phyloP scores from a whole-genome alignment of 208 protist genomes.

The Angomonas deanei region DNA sequence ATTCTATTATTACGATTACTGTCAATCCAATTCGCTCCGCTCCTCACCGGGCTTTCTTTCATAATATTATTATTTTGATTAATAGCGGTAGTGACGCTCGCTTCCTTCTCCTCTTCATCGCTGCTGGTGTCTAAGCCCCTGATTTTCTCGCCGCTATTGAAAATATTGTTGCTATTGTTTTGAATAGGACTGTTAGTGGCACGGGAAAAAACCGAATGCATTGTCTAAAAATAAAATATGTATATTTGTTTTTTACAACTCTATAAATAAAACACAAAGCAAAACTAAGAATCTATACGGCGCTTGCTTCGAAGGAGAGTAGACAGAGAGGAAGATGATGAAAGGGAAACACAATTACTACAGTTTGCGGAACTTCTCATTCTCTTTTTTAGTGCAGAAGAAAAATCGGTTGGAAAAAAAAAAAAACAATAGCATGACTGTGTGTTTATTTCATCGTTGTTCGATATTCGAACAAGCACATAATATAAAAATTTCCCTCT shows the following conservation, averaged over 20 bases:
- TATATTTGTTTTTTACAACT: no score
- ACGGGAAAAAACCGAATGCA: not conserved
- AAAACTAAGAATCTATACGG: no score
- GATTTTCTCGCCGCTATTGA: not conserved
- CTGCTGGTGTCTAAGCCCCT: not conserved
- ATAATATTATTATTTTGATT: no score
- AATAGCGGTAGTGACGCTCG: no score
- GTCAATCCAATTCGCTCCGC: no score
- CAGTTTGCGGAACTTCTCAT: no score
- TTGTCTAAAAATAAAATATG: not conserved
- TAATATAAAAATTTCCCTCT: no score
- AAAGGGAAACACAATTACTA: conserved; percentile 7
- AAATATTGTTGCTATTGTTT: not conserved
- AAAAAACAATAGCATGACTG: conserved; percentile 1
- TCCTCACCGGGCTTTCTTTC: no score
- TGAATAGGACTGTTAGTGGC: not conserved
- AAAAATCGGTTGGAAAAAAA: conserved; percentile 6
- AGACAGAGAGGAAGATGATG: conserved; percentile 4
- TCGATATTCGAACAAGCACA: no score
- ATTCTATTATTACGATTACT: no score
- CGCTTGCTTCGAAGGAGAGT: no score
- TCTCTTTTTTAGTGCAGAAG: not conserved
- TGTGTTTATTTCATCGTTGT: not conserved
- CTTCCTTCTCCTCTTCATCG: not conserved
- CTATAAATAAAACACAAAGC: no score